Conservation (phyloP, 139 green algal genomes). For the Zygnema cylindricum region DNA sequence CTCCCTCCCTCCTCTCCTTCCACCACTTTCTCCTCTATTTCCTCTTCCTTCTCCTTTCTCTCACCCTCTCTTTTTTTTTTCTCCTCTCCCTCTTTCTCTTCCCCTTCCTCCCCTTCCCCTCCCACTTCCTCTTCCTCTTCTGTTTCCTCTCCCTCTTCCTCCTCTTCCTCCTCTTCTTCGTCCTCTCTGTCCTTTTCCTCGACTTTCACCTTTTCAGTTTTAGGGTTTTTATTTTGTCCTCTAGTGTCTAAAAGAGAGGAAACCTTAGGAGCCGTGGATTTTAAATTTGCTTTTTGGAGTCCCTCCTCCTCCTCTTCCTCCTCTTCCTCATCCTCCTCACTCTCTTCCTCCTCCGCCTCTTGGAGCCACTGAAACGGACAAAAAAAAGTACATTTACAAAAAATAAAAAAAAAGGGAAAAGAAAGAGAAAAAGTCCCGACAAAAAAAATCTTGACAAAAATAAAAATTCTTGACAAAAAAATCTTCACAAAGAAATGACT, state of each 20-base stretch:
- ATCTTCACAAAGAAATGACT: too few species aligned
- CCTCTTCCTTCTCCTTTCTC: neutral
- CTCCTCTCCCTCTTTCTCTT: neutral
- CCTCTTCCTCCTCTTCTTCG: neutral
- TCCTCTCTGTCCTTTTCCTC: neutral
- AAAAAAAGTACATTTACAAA: neutral
- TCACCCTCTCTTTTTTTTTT: neutral
- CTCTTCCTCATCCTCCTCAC: constrained; percentile 8
- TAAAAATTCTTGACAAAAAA: neutral
- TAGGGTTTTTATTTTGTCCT: neutral
- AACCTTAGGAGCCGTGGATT: too few species aligned
- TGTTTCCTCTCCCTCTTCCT: neutral
- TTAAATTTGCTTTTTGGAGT: too few species aligned
- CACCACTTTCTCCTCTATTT: neutral
- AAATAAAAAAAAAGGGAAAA: neutral
- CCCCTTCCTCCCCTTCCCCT: neutral
- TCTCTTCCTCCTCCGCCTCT: neutral
- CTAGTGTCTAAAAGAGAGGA: too few species aligned
- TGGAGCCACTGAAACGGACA: constrained; percentile 1
- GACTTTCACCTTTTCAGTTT: neutral
- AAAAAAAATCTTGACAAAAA: neutral
- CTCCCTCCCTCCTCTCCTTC: neutral
- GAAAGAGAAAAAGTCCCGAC: neutral
- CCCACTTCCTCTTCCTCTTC: neutral
- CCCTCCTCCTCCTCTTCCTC: neutral